Conservation (phyloP, 164 flowering plant genomes). For the Magnolia changhungtana region DNA sequence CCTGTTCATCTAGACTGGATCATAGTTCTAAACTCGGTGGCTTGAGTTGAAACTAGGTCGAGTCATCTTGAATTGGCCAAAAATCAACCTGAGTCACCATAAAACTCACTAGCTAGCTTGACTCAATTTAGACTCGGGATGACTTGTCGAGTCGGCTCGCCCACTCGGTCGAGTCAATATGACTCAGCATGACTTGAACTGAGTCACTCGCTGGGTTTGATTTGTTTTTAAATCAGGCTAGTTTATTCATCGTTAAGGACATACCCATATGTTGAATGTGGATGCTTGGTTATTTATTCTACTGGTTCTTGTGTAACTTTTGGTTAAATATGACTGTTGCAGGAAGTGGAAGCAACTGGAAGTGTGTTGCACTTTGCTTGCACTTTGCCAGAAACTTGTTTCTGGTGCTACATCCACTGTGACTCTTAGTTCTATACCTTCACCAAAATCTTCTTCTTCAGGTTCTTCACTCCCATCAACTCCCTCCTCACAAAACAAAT, state of each 20-base stretch:
- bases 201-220: no score
- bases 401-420: conserved; percentile 21
- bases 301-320: not conserved
- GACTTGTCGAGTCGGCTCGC: no score
- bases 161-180: no score
- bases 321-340: not conserved
- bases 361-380: conserved; percentile 20
- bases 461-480: conserved; percentile 31
- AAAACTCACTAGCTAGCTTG: no score
- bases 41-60: no score
- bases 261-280: not conserved
- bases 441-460: conserved; percentile 38
- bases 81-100: no score
- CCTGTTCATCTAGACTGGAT: no score
- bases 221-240: no score
- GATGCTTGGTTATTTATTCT: not conserved
- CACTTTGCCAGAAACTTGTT: conserved; percentile 23
- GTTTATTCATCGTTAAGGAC: not conserved
- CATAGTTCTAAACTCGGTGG: no score
- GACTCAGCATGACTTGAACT: no score
- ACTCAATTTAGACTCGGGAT: no score
- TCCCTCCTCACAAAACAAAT: conserved; percentile 43
- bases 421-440: conserved; percentile 33
- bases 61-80: no score
- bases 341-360: conserved; percentile 28